Evolutionary conservation across 2,329 filamentous ascomycete genomes (phyloP).

Genomic region (Colletotrichum sp.): DNA sequence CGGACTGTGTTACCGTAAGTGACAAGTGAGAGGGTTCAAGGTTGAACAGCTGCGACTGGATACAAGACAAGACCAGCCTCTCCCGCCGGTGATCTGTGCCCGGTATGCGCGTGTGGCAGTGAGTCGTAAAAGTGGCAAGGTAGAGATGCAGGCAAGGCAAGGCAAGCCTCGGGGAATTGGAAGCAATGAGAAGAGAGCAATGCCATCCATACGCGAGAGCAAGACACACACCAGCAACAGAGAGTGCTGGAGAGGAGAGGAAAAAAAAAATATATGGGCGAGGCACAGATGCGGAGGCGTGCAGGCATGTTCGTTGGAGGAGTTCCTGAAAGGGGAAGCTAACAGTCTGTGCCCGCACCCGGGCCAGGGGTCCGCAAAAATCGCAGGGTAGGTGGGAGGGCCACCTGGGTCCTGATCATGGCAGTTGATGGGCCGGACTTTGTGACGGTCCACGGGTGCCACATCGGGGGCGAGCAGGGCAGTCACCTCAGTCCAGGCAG

Average conservation of each 20-base stretch:
- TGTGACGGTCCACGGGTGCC: slow-evolving; percentile 11
- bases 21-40: slow-evolving; percentile 12
- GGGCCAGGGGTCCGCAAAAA: slow-evolving; percentile 17
- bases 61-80: background rate
- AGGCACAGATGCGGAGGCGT: slow-evolving; percentile 19
- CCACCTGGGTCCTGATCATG: slow-evolving; percentile 15
- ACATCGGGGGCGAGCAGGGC: background rate
- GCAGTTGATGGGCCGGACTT: slow-evolving; percentile 19
- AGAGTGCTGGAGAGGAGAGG: background rate
- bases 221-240: background rate
- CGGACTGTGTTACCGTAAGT: background rate
- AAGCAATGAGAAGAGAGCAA: background rate
- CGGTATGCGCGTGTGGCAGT: background rate
- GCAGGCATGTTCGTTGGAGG: slow-evolving; percentile 20
- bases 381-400: slow-evolving; percentile 8
- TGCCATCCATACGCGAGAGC: background rate
- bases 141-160: background rate
- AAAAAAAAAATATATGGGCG: slow-evolving; percentile 1
- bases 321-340: slow-evolving; percentile 23
- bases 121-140: background rate
- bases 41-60: background rate
- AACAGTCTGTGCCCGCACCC: slow-evolving; percentile 21
- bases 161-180: background rate
- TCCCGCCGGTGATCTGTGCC: background rate
- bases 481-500: background rate